Percentiles rank a stretch among this genome's conserved stretches.
Evolutionary conservation across 2,329 filamentous ascomycete species (phyloP).

Genomic region (Scytalidium sp.): DNA sequence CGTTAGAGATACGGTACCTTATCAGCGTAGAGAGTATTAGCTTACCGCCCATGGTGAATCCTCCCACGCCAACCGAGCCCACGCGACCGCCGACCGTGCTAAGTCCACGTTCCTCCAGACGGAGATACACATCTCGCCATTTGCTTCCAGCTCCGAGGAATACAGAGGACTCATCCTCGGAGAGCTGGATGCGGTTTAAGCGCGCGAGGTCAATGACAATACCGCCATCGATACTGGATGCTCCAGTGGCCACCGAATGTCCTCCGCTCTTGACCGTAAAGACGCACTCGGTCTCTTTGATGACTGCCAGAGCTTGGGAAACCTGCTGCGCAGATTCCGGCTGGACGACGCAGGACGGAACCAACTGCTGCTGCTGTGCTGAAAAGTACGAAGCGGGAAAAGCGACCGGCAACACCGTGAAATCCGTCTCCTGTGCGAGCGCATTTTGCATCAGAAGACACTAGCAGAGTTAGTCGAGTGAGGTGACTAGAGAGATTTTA

Average conservation of each 20-base stretch:
- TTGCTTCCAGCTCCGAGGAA: slow-evolving; percentile 7
- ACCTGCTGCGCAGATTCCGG: background rate
- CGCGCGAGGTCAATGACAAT: slow-evolving; percentile 31
- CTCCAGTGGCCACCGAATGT: slow-evolving; percentile 35
- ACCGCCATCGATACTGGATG: slow-evolving; percentile 32
- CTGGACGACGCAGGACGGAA: slow-evolving; percentile 23
- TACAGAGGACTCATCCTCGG: slow-evolving; percentile 16
- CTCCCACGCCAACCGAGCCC: slow-evolving; percentile 12
- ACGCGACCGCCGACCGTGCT: slow-evolving; percentile 12
- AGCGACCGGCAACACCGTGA: background rate
- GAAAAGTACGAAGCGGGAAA: slow-evolving; percentile 10
- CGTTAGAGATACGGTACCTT: background rate
- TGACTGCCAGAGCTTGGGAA: background rate
- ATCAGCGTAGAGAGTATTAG: background rate
- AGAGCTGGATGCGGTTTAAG: slow-evolving; percentile 26
- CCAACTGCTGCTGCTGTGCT: slow-evolving; percentile 9
- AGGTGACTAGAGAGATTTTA: background rate
- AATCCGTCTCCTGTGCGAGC: background rate
- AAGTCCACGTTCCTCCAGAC: slow-evolving; percentile 7
- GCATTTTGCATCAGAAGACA: background rate
- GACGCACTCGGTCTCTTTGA: slow-evolving; percentile 18
- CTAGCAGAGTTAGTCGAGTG: background rate
- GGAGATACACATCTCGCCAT: slow-evolving; percentile 11
- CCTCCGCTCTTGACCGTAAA: slow-evolving; percentile 42
- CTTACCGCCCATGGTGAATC: slow-evolving; percentile 11